These are phyloP conservation scores for Rhizopogon vinicolor DNA, from an alignment of 768 basidiomycete species.

Conservation along the genomic window DNA sequence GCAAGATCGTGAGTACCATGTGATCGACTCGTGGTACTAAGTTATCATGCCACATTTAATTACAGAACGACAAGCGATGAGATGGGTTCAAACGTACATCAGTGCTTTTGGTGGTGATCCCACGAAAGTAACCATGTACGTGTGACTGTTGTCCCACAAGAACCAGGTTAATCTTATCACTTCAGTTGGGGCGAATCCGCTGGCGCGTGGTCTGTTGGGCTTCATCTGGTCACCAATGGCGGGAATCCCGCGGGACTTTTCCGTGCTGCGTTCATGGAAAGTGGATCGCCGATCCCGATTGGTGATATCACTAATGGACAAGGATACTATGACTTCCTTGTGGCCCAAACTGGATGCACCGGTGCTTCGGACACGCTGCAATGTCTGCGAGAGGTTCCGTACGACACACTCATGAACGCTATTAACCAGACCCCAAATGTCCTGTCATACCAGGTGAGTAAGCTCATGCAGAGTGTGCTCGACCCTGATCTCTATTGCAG, in stretches of 20 bases:
- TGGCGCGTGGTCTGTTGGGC: slow-evolving; percentile 30
- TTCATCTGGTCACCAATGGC: slow-evolving; percentile 25
- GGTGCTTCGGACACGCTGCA: slow-evolving; percentile 21
- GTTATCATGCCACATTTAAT: neutral
- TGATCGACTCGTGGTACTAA: neutral
- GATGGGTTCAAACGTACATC: slow-evolving; percentile 61
- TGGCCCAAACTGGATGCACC: slow-evolving; percentile 25
- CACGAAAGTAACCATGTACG: slow-evolving; percentile 32
- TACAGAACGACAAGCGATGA: slow-evolving; percentile 32
- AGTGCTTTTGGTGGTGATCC: slow-evolving; percentile 54
- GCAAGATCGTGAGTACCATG: too few species aligned
- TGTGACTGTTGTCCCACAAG: slow-evolving; percentile 2
- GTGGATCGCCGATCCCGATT: slow-evolving; percentile 28
- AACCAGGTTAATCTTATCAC: neutral
- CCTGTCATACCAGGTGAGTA: slow-evolving; percentile 28
- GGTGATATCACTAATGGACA: slow-evolving; percentile 17
- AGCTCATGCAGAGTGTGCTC: neutral
- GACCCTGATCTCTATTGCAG: neutral
- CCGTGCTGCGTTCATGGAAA: slow-evolving; percentile 33
- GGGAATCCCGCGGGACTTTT: slow-evolving; percentile 21
- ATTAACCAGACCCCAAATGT: slow-evolving; percentile 27
- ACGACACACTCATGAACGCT: slow-evolving; percentile 23
- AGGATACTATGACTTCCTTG: slow-evolving; percentile 26
- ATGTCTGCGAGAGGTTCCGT: slow-evolving; percentile 30
- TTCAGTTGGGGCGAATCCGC: slow-evolving; percentile 31